These are phyloP conservation scores for Pulveroboletus frians DNA, from an alignment of 768 basidiomycete genomes.

Conservation along the genomic window DNA sequence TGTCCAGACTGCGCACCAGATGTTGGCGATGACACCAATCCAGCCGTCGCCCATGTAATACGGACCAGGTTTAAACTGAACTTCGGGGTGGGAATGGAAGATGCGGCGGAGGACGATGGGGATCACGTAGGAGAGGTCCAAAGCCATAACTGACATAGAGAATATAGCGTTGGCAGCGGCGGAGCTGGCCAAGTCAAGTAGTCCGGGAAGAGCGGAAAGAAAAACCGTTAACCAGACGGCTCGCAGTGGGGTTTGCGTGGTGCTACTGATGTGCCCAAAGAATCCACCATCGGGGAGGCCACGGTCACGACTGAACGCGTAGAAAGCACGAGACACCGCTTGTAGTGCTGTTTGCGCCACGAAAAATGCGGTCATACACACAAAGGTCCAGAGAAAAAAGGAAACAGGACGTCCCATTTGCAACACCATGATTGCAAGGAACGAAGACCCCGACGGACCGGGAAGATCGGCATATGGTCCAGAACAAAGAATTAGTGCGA, in stretches of 20 bases:
- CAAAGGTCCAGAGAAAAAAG: constrained; percentile 52
- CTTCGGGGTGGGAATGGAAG: constrained; percentile 52
- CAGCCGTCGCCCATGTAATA: constrained; percentile 54
- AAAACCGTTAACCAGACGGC: constrained; percentile 50
- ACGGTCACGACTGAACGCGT: constrained; percentile 52
- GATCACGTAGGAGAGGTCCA: constrained; percentile 53
- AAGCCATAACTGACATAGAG: constrained; percentile 46
- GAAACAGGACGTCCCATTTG: constrained; percentile 48
- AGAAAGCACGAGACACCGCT: constrained; percentile 53
- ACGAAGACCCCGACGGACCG: constrained; percentile 48
- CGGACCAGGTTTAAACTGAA: constrained; percentile 54
- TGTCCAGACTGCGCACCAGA: constrained; percentile 44
- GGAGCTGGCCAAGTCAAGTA: constrained; percentile 49
- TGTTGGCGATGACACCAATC: constrained; percentile 41
- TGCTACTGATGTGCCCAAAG: constrained; percentile 44
- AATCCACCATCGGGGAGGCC: constrained; percentile 54
- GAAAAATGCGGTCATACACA: constrained; percentile 60
- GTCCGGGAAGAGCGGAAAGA: constrained; percentile 38
- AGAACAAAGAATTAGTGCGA: constrained; percentile 53
- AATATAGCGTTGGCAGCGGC: constrained; percentile 54
- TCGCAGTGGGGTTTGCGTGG: constrained; percentile 50
- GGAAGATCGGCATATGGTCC: constrained; percentile 46
- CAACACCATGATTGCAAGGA: constrained; percentile 52
- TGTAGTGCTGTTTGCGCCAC: constrained; percentile 49
- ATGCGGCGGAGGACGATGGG: constrained; percentile 49